Percentiles rank a stretch among this genome's conserved stretches.
phyloP scores from a whole-genome alignment of 129 eudicot genomes.

The Erigeron canadensis region DNA sequence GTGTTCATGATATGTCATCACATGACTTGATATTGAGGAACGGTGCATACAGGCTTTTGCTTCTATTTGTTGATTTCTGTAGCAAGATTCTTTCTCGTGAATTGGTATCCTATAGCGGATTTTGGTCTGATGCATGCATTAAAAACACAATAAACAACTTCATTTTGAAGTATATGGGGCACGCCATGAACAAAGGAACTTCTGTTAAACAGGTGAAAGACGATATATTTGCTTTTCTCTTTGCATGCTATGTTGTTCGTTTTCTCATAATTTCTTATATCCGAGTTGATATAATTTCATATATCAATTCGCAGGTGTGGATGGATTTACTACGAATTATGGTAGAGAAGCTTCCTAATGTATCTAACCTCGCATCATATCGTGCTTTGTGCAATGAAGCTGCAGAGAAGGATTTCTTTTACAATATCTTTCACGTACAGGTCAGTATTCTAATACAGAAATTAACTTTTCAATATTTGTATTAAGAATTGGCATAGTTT shows the following conservation, averaged over 20 bases:
- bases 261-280: not conserved
- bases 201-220: conserved; percentile 57
- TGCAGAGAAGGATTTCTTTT: conserved; percentile 80
- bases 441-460: conserved; percentile 26
- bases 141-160: conserved; percentile 50
- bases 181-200: conserved; percentile 67
- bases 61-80: conserved; percentile 63
- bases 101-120: conserved; percentile 18
- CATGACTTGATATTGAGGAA: conserved; percentile 70
- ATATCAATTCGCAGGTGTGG: conserved; percentile 66
- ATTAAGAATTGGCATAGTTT: not conserved
- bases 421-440: conserved; percentile 76
- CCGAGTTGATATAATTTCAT: not conserved
- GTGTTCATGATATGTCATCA: conserved; percentile 84
- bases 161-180: conserved; percentile 78
- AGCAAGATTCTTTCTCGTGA: conserved; percentile 41
- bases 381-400: conserved; percentile 54
- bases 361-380: conserved; percentile 49
- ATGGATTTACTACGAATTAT: conserved; percentile 73
- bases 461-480: not conserved
- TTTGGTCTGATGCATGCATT: conserved; percentile 52
- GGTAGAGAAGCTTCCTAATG: conserved; percentile 64
- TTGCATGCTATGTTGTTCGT: not conserved
- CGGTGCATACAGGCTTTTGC: conserved; percentile 64
- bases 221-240: not conserved